phyloP scores from a whole-genome alignment of 2,329 filamentous ascomycete species.

The Colletotrichum kahawae region DNA sequence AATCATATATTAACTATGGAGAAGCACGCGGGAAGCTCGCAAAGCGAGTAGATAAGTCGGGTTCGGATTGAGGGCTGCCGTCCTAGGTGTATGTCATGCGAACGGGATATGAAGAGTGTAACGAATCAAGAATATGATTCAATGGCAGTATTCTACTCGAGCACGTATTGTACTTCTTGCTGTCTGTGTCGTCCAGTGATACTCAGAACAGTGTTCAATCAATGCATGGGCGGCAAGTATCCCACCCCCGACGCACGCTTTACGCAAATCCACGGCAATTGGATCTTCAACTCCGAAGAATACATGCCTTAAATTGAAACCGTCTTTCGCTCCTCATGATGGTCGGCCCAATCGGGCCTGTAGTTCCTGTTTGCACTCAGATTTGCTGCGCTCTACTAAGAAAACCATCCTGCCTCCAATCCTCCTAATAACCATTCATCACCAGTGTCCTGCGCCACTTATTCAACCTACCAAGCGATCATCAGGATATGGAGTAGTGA shows the following conservation, averaged over 20 bases:
- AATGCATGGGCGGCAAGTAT: neutral
- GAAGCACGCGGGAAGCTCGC: neutral
- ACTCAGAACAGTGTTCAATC: accelerated
- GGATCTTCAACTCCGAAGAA: neutral
- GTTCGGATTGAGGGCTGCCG: neutral
- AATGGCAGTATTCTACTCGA: no score
- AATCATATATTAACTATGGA: neutral
- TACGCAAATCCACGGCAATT: neutral
- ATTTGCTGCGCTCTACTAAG: neutral
- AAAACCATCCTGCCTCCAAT: neutral
- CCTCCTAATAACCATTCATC: neutral
- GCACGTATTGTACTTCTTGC: no score
- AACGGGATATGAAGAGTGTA: accelerated
- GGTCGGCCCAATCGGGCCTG: accelerated
- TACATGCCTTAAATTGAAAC: neutral
- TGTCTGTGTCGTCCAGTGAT: neutral
- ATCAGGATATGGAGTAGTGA: accelerated
- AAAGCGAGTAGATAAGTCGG: neutral
- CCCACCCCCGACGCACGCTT: accelerated
- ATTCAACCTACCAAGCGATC: accelerated
- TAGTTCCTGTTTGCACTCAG: neutral
- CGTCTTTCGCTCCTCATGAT: accelerated
- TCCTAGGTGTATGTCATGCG: neutral
- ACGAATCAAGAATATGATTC: neutral
- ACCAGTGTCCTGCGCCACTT: neutral